These are phyloP conservation scores for Amanita pallidorosea DNA, from an alignment of 768 basidiomycete species.

Conservation along the genomic window DNA sequence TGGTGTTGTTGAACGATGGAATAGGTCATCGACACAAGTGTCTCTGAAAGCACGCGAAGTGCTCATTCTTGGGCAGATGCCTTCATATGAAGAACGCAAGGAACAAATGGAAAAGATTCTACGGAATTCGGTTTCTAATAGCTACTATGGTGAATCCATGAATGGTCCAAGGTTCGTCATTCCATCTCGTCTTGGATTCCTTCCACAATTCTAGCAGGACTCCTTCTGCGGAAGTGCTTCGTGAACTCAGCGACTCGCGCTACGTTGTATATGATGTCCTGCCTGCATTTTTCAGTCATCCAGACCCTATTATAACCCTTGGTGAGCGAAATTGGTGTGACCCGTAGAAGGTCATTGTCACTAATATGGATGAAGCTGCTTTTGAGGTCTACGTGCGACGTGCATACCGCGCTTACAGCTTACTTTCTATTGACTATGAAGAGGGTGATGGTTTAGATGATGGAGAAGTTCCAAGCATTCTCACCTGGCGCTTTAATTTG, in stretches of 20 bases:
- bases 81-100: slow-evolving; percentile 90
- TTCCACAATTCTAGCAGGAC: slow-evolving; percentile 30
- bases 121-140: slow-evolving; percentile 76
- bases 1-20: not conserved
- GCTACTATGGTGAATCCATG: slow-evolving; percentile 82
- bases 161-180: slow-evolving; percentile 41
- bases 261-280: slow-evolving; percentile 98
- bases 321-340: slow-evolving; percentile 32
- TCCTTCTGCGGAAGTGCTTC: slow-evolving; percentile 78
- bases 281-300: slow-evolving; percentile 87
- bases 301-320: slow-evolving; percentile 74
- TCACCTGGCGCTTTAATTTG: slow-evolving; percentile 95
- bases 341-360: not conserved
- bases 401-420: slow-evolving; percentile 87
- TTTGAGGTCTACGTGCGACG: slow-evolving; percentile 95
- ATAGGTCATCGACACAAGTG: slow-evolving; percentile 81
- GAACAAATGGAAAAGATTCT: slow-evolving; percentile 92
- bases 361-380: slow-evolving; percentile 45
- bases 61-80: slow-evolving; percentile 91
- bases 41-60: slow-evolving; percentile 96
- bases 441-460: slow-evolving; percentile 82
- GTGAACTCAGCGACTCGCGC: slow-evolving; percentile 90
- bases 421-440: slow-evolving; percentile 90
- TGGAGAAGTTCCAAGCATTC: slow-evolving; percentile 66
- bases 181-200: slow-evolving; percentile 5